These are phyloP conservation scores for Chenopodium album DNA, from an alignment of 148 eudicot species.

Conservation along the genomic window DNA sequence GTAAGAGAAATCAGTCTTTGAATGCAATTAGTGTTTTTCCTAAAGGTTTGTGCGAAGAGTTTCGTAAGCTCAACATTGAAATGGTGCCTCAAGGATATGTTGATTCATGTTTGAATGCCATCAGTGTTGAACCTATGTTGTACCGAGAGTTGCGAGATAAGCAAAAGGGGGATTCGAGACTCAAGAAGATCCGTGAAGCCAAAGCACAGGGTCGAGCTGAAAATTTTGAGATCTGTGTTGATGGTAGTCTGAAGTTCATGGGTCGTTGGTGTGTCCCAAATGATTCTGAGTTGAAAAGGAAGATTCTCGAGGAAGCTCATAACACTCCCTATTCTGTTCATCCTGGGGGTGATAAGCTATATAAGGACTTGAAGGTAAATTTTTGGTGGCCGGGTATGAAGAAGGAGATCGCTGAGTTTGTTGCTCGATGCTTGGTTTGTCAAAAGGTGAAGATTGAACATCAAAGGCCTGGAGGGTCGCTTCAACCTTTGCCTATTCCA, in stretches of 20 bases:
- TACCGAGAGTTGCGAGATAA: not conserved
- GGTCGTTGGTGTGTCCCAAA: not conserved
- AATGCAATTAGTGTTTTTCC: no score
- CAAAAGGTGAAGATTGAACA: constrained; percentile 1
- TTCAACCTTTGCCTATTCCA: not conserved
- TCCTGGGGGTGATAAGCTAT: not conserved
- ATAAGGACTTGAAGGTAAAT: not conserved
- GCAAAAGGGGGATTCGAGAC: not conserved
- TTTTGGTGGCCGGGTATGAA: not conserved
- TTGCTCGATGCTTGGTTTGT: not conserved
- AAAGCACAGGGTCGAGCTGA: no score
- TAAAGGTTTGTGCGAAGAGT: no score
- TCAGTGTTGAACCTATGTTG: not conserved
- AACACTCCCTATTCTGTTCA: not conserved
- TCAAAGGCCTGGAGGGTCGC: not conserved
- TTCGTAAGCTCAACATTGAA: no score
- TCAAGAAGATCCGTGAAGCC: not conserved
- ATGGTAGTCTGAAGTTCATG: not conserved
- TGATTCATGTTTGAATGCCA: no score
- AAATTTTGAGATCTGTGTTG: not conserved
- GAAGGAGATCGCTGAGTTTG: not conserved
- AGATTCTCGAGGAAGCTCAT: not conserved
- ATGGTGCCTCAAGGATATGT: no score
- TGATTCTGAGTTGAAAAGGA: not conserved
- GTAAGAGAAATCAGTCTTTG: no score